Base-by-base conservation (phyloP, 371 early-diverging fungal species). In the Lichtheimia corymbifera region DNA sequence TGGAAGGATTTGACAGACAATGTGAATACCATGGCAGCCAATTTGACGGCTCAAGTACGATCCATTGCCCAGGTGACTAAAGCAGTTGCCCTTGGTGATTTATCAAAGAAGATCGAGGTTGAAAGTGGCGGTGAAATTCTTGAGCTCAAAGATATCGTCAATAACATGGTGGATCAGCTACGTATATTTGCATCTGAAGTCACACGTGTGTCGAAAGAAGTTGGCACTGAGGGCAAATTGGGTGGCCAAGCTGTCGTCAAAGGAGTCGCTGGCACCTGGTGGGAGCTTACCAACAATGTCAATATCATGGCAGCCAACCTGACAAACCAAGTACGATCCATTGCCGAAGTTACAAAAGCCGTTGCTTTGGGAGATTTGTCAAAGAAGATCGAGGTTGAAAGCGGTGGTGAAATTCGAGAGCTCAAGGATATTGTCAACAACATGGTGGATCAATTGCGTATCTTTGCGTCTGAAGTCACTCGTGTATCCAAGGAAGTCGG, bases 391-490 rank as follows among this genome's bases (percentile, higher is more conserved):
- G 77, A 77, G 55, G 78, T 82, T 0, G 76, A 76, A 20, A 65
- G 71, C 15, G 70, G 73, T 17, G 79, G 79, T 15, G 67, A 76
- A 47, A 70, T 76, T 2, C 41, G 65, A 62, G 62, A 53, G 35
- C 79, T 87, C 58, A 86, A 87, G 64, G 79, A 84, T 52, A 85
- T 84, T 65, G 87, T 88, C 54, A 86, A 88, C 64, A 74, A 84
- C 57, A 88, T 88, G 86, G 63, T 87, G 12, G 73, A 73, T 42
- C 77, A 79, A 20, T 67, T 88, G 50, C 76, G 87, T 5, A 80
- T 83, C 52, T 84, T 83, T 66, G 73, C 78, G 3, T 82, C 22
- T 22, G 22, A 22, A 2, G 22, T 22, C 22, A 22, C 22, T 22
- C 22, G 22, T 22, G 22, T 22, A 22, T 22, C 22, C 22, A 22